Evolutionary conservation across 495 filamentous ascomycete genomes (phyloP).

Genomic region (Penicillium canariense): DNA sequence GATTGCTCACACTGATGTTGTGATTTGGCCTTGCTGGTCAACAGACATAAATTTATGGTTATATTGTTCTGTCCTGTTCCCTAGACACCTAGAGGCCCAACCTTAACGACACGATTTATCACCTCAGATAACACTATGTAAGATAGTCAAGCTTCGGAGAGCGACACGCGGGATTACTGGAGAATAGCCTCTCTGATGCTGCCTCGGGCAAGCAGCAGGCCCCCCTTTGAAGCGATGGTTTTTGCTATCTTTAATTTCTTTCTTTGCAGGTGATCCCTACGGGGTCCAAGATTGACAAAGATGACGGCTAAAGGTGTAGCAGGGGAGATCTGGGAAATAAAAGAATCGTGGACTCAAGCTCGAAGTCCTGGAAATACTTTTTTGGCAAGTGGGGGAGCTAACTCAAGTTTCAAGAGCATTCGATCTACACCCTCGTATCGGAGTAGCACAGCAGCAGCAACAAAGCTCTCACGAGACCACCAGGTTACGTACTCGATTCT

Average conservation of each 20-base stretch:
- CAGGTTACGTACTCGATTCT: constrained; percentile 1
- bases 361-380: background rate
- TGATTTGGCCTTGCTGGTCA: constrained; percentile 12
- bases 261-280: constrained; percentile 3
- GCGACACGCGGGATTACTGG: background rate
- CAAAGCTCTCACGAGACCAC: constrained; percentile 3
- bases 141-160: constrained; percentile 2
- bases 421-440: constrained; percentile 1
- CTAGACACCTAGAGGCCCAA: constrained; percentile 19
- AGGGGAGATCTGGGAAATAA: background rate
- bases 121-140: background rate
- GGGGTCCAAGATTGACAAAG: background rate
- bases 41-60: constrained; percentile 11
- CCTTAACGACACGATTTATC: background rate
- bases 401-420: background rate
- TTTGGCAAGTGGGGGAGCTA: background rate
- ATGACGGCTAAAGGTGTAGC: background rate
- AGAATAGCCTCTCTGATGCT: too few species aligned
- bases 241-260: too few species aligned
- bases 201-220: constrained; percentile 20
- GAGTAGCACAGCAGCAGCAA: constrained; percentile 1
- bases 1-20: constrained; percentile 7
- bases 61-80: constrained; percentile 17
- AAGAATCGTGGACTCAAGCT: background rate
- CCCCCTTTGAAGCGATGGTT: constrained; percentile 6